Conservation (phyloP, 208 protist genomes). For the Zelonia costaricensis region DNA sequence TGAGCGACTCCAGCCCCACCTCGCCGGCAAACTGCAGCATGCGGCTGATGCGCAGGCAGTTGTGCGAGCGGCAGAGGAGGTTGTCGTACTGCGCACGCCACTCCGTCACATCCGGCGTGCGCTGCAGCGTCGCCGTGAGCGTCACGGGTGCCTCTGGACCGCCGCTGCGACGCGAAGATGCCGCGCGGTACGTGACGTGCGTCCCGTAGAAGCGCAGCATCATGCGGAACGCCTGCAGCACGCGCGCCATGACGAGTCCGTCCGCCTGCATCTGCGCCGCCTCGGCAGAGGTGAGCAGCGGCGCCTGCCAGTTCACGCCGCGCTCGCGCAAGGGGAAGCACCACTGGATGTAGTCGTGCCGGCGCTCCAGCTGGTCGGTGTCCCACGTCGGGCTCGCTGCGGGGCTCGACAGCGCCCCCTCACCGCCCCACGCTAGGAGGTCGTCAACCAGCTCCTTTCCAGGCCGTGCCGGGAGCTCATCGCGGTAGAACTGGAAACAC, state of each 20-base stretch:
- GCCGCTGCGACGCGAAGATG: not conserved
- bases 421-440: slow-evolving; percentile 29
- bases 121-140: slow-evolving; percentile 10
- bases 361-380: slow-evolving; percentile 47
- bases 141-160: not conserved
- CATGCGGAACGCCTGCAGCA: slow-evolving; percentile 50
- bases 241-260: slow-evolving; percentile 36
- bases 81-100: slow-evolving; percentile 42
- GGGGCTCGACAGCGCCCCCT: not conserved
- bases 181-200: slow-evolving; percentile 15
- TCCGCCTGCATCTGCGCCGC: slow-evolving; percentile 38
- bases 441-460: slow-evolving; percentile 45
- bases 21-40: slow-evolving; percentile 78
- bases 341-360: slow-evolving; percentile 82
- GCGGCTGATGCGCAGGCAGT: slow-evolving; percentile 71
- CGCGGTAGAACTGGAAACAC: slow-evolving; percentile 22
- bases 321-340: slow-evolving; percentile 73
- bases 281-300: slow-evolving; percentile 57
- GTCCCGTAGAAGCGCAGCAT: slow-evolving; percentile 87
- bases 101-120: slow-evolving; percentile 9
- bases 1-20: slow-evolving; percentile 59
- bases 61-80: slow-evolving; percentile 45
- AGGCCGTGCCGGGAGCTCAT: slow-evolving; percentile 9
- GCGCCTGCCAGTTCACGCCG: slow-evolving; percentile 67
- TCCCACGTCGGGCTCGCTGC: not conserved